These are phyloP conservation scores for Delonix regia DNA, from an alignment of 306 rosid genomes.

Conservation along the genomic window DNA sequence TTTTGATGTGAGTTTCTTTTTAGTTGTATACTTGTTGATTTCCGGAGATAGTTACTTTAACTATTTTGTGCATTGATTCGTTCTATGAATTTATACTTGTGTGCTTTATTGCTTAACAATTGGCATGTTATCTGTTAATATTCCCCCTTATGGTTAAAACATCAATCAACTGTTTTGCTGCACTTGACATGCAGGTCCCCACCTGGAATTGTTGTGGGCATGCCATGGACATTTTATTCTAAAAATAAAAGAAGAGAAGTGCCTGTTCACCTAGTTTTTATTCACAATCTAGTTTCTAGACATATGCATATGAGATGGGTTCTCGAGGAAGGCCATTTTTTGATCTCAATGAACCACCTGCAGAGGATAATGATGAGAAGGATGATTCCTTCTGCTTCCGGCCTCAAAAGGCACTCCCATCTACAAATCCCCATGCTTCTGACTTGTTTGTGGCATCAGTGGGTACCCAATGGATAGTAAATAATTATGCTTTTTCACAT, in stretches of 20 bases:
- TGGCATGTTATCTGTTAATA: constrained; percentile 12
- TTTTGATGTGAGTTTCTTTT: neutral
- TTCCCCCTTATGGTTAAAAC: neutral
- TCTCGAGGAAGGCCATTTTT: constrained; percentile 85
- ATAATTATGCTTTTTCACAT: constrained; percentile 79
- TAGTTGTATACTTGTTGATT: neutral
- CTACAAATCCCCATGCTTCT: constrained; percentile 55
- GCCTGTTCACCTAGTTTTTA: constrained; percentile 32
- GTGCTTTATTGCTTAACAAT: neutral
- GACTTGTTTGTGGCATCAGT: constrained; percentile 58
- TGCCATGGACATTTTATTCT: constrained; percentile 52
- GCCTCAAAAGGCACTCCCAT: constrained; percentile 77
- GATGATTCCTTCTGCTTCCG: constrained; percentile 49
- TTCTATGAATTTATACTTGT: neutral
- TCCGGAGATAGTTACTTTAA: neutral
- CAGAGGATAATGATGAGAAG: constrained; percentile 77
- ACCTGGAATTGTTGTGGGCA: constrained; percentile 41
- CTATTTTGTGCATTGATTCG: neutral
- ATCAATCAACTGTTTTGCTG: constrained; percentile 9
- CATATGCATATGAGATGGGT: constrained; percentile 94
- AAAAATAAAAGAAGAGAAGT: constrained; percentile 40
- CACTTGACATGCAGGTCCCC: constrained; percentile 29
- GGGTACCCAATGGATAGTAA: constrained; percentile 60
- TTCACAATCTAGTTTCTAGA: constrained; percentile 57
- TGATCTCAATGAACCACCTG: constrained; percentile 98